Evolutionary conservation across 2,329 filamentous ascomycete species (phyloP).

Genomic region (Trichophyton schoenleinii): DNA sequence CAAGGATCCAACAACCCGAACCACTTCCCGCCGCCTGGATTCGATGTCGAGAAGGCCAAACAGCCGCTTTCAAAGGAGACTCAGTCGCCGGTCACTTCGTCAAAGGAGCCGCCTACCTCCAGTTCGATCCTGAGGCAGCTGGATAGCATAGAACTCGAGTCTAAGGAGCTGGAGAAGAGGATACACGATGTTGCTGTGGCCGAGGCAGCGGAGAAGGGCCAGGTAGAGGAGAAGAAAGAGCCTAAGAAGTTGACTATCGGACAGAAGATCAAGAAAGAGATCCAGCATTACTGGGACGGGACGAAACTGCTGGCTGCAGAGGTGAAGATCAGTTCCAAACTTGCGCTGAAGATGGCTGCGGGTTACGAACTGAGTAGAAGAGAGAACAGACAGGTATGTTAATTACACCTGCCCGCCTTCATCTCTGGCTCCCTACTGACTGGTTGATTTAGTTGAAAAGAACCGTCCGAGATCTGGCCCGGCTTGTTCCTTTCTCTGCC

Average conservation of each 20-base stretch:
- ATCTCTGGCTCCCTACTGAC: slow-evolving; percentile 6
- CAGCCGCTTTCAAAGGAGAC: slow-evolving; percentile 48
- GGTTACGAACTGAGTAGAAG: slow-evolving; percentile 92
- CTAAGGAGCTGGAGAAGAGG: slow-evolving; percentile 35
- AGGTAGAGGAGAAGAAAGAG: slow-evolving; percentile 54
- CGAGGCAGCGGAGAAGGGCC: slow-evolving; percentile 37
- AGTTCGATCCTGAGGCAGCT: slow-evolving; percentile 5
- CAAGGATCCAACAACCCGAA: slow-evolving; percentile 29
- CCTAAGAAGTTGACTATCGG: slow-evolving; percentile 77
- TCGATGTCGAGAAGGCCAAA: slow-evolving; percentile 81
- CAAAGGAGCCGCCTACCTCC: slow-evolving; percentile 27
- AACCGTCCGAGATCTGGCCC: slow-evolving; percentile 85
- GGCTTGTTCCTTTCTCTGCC: slow-evolving; percentile 87
- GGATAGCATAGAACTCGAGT: slow-evolving; percentile 19
- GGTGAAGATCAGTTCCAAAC: slow-evolving; percentile 77
- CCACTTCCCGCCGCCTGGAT: slow-evolving; percentile 68
- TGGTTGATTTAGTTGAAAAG: slow-evolving; percentile 53
- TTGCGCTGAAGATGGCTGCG: slow-evolving; percentile 93
- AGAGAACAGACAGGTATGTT: slow-evolving; percentile 66
- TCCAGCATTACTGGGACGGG: slow-evolving; percentile 93
- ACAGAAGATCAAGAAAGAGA: slow-evolving; percentile 92
- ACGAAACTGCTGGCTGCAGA: slow-evolving; percentile 89
- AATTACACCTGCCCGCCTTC: not conserved
- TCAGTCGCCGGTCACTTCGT: slow-evolving; percentile 3
- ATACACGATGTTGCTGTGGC: not conserved